Percentiles rank a stretch among this genome's conserved stretches.
phyloP scores from a whole-genome alignment of 2,329 filamentous ascomycete genomes.

The Phialophora verrucosa region DNA sequence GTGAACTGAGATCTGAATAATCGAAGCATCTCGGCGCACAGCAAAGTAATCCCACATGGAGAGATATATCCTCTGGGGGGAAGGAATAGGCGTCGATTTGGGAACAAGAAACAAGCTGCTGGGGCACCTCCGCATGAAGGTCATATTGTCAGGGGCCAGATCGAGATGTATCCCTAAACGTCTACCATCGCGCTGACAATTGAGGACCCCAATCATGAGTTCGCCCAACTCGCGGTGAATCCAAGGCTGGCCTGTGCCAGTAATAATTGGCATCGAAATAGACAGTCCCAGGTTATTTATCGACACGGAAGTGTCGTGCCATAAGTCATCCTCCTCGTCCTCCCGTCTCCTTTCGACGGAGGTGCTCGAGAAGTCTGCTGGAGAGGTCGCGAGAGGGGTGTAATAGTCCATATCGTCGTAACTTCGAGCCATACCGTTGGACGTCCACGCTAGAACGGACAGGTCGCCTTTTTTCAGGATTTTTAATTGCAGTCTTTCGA shows the following conservation, averaged over 20 bases:
- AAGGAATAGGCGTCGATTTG: background rate
- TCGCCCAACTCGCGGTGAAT: too few relatives aligned
- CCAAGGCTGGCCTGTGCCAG: background rate
- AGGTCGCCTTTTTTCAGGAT: constrained; percentile 26
- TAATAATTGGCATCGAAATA: background rate
- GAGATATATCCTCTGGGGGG: background rate
- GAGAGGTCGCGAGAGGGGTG: background rate
- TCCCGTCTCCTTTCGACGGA: background rate
- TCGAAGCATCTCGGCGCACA: background rate
- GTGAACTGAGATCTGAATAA: background rate
- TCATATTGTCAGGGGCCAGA: background rate
- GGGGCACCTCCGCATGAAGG: background rate
- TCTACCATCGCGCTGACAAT: background rate
- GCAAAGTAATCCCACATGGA: background rate
- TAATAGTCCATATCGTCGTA: background rate
- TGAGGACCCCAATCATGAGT: background rate
- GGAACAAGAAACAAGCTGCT: background rate
- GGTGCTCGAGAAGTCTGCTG: background rate
- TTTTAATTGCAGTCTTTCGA: constrained; percentile 33
- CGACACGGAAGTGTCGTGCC: background rate
- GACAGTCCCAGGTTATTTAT: background rate
- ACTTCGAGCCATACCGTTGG: background rate
- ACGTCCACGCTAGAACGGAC: background rate
- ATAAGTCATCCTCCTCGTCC: too few relatives aligned
- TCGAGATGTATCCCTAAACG: background rate